These are phyloP conservation scores for Phytophthora idaei DNA, from an alignment of 352 stramenopile species.

Conservation along the genomic window DNA sequence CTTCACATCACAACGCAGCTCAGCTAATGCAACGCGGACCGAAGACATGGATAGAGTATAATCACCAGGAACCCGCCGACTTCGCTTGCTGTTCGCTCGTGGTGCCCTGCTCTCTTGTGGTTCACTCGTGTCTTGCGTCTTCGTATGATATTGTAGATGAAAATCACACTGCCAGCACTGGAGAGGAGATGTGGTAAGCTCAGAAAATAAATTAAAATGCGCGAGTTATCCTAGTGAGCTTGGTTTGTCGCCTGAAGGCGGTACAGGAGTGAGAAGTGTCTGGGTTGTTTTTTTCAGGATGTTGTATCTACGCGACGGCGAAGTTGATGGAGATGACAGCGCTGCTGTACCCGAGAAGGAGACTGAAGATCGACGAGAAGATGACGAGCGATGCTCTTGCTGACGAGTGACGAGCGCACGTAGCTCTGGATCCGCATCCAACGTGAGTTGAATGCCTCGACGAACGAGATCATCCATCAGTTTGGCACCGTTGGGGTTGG, in stretches of 20 bases:
- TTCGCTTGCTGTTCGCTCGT: conserved; percentile 25
- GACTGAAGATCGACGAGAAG: conserved; percentile 38
- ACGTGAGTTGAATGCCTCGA: conserved; percentile 65
- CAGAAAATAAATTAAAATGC: conserved; percentile 44
- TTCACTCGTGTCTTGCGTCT: conserved; percentile 22
- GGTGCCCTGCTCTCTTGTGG: conserved; percentile 11
- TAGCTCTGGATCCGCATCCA: conserved; percentile 71
- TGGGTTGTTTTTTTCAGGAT: conserved; percentile 30
- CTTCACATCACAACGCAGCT: conserved; percentile 29
- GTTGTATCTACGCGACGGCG: conserved; percentile 27
- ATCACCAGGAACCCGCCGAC: conserved; percentile 26
- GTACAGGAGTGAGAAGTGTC: background rate
- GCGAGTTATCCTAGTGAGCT: conserved; percentile 2
- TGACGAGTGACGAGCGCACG: conserved; percentile 55
- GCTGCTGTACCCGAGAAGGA: conserved; percentile 17
- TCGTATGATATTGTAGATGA: conserved; percentile 13
- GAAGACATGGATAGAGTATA: conserved; percentile 81
- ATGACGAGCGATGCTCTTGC: conserved; percentile 30
- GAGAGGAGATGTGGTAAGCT: conserved; percentile 22
- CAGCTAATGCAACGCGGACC: conserved; percentile 38
- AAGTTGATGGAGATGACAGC: conserved; percentile 8
- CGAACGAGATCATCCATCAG: conserved; percentile 67
- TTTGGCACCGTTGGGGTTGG: conserved; percentile 27
- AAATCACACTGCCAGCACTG: conserved; percentile 12
- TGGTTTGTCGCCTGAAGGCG: background rate